These are phyloP conservation scores for Erythrophleum ivorense DNA, from an alignment of 331 rosid genomes.

Conservation along the genomic window DNA sequence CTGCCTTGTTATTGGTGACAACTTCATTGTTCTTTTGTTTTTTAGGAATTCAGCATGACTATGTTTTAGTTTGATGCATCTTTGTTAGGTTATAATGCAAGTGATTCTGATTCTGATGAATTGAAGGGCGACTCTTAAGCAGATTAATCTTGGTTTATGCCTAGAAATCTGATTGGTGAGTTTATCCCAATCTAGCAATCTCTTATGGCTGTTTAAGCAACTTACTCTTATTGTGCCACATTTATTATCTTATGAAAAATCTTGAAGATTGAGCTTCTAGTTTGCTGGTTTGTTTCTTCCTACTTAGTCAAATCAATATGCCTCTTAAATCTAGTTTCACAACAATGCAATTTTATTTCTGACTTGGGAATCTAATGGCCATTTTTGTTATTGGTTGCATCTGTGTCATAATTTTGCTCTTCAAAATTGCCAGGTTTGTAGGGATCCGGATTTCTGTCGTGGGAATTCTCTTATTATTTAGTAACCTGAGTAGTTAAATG, in stretches of 20 bases:
- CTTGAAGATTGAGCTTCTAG: neutral
- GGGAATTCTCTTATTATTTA: neutral
- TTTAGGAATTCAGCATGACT: conserved; percentile 22
- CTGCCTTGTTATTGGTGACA: neutral
- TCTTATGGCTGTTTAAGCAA: conserved; percentile 18
- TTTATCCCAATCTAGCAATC: conserved; percentile 15
- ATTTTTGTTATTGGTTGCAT: conserved; percentile 6
- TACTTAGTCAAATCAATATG: neutral
- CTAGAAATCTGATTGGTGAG: conserved; percentile 42
- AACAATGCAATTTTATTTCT: neutral
- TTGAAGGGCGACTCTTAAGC: conserved; percentile 62
- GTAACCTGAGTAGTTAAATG: too few relatives aligned
- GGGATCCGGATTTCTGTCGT: neutral
- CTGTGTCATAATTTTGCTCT: neutral
- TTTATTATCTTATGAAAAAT: neutral
- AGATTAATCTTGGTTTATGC: conserved; percentile 1
- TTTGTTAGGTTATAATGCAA: conserved; percentile 82
- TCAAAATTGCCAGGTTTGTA: neutral
- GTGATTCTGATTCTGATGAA: conserved; percentile 94
- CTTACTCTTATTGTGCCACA: neutral
- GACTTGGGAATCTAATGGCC: neutral
- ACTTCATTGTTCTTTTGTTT: conserved; percentile 8
- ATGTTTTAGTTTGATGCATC: conserved; percentile 4
- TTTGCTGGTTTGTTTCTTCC: neutral
- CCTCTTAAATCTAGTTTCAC: neutral